Evolutionary conservation across 2,329 filamentous ascomycete genomes (phyloP), one percentile per base, ranked within the genome.

Genomic region (Colletotrichum plurivorum): DNA sequence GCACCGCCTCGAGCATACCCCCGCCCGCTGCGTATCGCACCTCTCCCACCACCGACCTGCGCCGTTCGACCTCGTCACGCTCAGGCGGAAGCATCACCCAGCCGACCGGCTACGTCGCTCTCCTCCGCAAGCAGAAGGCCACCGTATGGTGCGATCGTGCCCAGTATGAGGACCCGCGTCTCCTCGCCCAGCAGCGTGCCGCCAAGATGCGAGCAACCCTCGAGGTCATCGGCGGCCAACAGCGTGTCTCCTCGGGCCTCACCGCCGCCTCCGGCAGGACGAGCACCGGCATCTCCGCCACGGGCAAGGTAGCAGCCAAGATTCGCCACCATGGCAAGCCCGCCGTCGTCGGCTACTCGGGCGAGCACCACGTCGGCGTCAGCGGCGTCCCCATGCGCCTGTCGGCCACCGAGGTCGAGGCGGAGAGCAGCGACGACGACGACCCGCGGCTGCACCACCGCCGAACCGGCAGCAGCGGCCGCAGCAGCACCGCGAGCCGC

Each of bases 111-210:
- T 99, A 99, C 80, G 96, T 99, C 59, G 95, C 96, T 43, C 87
- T 98, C n/a, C 92, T 99, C 83, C 90, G 96, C 71, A 95, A 95
- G 79, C 96, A 99, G 82, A 98, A 98, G 80, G 96, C 94, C 39
- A 99, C 96, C 0, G 96, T 99, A 5, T 99, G 96, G 96, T 98
- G 95, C 83, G 96, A 98, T 78, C 92, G 95, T 62, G 89, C 95
- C 10, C 96, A 99, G 79, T 91, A 93, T 71, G 94, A 98, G 80
- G 96, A 99, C 78, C 94, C 95, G 0, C 89, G 94, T 58, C 84
- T 96, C 66, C 84, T 92, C 4, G 94, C 94, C 31, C 92, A 95
- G 76, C 94, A 97, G 79, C 89, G 93, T 67, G 92, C 93, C 45
- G 96, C 95, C 67, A 97, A 96, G 84, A 90, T 93, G 83, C 88